Base-by-base conservation (phyloP, 305 asterid genomes). In the Nicotiana rustica region DNA sequence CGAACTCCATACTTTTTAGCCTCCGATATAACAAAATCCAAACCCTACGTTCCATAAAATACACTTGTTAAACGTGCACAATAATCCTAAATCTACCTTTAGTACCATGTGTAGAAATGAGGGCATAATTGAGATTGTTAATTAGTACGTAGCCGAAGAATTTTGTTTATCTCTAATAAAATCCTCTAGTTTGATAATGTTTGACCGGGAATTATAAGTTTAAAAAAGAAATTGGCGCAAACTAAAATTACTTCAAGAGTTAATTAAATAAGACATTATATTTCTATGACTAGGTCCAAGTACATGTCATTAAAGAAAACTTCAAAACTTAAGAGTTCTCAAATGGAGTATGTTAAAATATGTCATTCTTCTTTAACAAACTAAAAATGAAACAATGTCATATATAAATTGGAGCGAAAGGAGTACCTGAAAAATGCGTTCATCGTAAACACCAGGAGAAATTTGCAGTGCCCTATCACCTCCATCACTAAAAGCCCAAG, bases 401-500 rank as follows among this genome's bases (percentile, higher is more conserved):
- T 64, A 64, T 64, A 7, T 4, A 0, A 79, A 21, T 18, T 2
- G 0, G 17, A 35, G 5, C 5, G 36, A 2, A 52, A 9, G 7
- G 49, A 55, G 2, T 18, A 90, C 95, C 92, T 90, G 89, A 67
- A 92, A 88, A 44, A 86, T 87, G 10, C 84, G 85, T 83, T 90
- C 94, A 49, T 92, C 85, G 15, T 90, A 92, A 76, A 85, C 80
- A 56, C 91, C 92, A 0, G 92, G 96, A 8, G 92, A 89, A 13
- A 86, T 84, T 83, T 92, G 94, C 15, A 92, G 84, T 29, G 91
- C 91, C n/a, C 78, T 78, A 67, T 76, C 21, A 1, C 89, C 89
- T 10, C 92, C 92, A 67, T 92, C 96, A 33, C 83, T 85, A 59
- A 92, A 92, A 18, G 94, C 96, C 93, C 94, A 90, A 2, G 96